Evolutionary conservation across 768 basidiomycete genomes (phyloP), one percentile per base, ranked within the genome.

Genomic region (Leucocoprinus birnbaumii): DNA sequence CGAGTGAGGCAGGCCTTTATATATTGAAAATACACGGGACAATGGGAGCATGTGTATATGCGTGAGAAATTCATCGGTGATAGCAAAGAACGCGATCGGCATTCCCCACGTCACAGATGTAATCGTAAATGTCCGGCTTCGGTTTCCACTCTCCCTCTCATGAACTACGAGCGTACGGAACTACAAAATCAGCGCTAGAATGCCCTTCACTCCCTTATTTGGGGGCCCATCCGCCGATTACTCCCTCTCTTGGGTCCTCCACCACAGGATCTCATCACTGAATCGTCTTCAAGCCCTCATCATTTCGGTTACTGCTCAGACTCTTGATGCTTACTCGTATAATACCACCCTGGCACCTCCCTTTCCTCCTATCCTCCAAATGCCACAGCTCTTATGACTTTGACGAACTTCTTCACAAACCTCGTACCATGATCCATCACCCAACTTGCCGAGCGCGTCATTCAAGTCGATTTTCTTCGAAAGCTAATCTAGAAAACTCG

Each of bases 351-450:
- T 51, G 51, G 56, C 66, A 63, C 45, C 56, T 50, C 63, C 70
- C 9, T 74, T 78, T 58, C 81, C 77, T 7, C 70, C 77, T 51
- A 58, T 41, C 53, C 64, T 48, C 44, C 41, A 66, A 19, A 74
- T 73, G 47, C 54, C 5, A 43, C 16, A 24, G 49, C 31, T 0
- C 71, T 87, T 4, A 61, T 74, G 13, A 67, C 76, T 16, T 71
- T 91, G 5, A 71, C 79, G 2, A 43, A 71, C 0, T 91, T 91
- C 68, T 89, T 89, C 65, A 66, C 78, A 4, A 63, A 75, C 2
- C 82, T 91, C 44, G 70, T 74, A 0, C 86, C n/a, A n/a, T n/a
- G n/a, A n/a, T n/a, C n/a, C 86, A 0, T 90, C 89, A 1, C 87
- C 86, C 2, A 70, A 72, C 40, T 73, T 89, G 9, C 89, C 18